Evolutionary conservation across 2,329 filamentous ascomycete genomes (phyloP), one percentile per base, ranked within the genome.

Genomic region (Penicillium janthinellum): DNA sequence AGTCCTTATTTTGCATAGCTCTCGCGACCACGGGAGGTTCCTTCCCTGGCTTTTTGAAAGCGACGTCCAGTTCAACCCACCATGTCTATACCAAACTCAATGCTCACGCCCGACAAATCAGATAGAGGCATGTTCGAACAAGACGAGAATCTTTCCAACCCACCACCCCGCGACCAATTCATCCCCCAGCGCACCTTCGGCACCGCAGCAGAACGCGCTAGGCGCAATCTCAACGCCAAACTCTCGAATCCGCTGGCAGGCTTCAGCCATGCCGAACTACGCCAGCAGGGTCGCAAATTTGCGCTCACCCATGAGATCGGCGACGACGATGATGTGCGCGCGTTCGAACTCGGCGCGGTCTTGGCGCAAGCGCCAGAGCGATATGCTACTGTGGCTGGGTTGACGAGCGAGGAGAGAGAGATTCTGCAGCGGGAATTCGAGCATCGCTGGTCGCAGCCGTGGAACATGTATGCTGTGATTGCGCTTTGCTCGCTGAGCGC

Each of bases 391-490:
- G 71, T 87, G 45, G 72, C 80, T 12, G 83, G 82, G 6, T 77
- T 90, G 51, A 86, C 81, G 0, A 78, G 81, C 0, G 79, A 84
- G 11, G 89, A 92, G 70, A 81, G 80, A 42, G 75, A 79, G 2
- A 78, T 84, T 5, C 75, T 92, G 41, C 78, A 82, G 11, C 79
- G 82, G 17, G 89, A 92, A 70, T 81, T 84, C 42, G 83, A 82
- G 0, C 82, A 90, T 68, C 87, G 86, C 61, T 92, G 89, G 89
- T 84, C 82, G 5, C 89, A 92, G 67, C 88, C 89, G 0, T 78
- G 72, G 63, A 83, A 84, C 71, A 80, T 91, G 51, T 90, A 90
- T 72, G 79, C 86, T 54, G 82, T 90, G 7, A 86, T 91, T 63
- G 70, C 87, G 60, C 79, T 88, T 38, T 90, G 87, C 67, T 89